Percentiles rank a stretch among this genome's conserved stretches.
These are phyloP conservation scores for Bertia moriformis DNA, from an alignment of 2,329 filamentous ascomycete species.

Conservation along the genomic window DNA sequence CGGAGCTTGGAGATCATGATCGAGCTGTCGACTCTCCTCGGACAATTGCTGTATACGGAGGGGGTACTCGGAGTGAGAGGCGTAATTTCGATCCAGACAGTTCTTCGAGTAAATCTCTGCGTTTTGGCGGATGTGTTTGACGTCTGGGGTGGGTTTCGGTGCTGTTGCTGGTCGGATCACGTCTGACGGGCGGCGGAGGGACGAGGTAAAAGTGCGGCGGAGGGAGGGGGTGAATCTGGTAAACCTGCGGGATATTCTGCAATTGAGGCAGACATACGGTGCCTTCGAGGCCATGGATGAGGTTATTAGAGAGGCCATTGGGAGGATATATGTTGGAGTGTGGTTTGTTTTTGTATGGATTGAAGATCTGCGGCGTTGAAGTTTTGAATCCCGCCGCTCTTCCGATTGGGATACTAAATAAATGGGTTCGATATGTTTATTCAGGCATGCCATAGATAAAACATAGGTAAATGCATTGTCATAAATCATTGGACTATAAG, in stretches of 20 bases:
- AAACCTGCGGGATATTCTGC: background rate
- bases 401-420: no score
- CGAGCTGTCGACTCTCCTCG: conserved; percentile 18
- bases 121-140: conserved; percentile 82
- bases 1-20: conserved; percentile 20
- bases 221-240: background rate
- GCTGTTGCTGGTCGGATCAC: conserved; percentile 52
- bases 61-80: conserved; percentile 11
- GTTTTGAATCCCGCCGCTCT: no score
- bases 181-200: background rate
- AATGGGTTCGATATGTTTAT: no score
- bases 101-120: conserved; percentile 69
- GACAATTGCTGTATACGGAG: conserved; percentile 18
- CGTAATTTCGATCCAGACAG: conserved; percentile 61
- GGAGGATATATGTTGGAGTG: no score
- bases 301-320: no score
- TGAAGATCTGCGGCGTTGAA: no score
- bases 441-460: no score
- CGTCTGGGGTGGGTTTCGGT: conserved; percentile 66
- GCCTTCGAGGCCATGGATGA: background rate
- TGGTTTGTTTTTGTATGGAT: no score
- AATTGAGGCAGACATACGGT: conserved; percentile 1
- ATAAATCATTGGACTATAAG: no score
- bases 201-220: background rate
- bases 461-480: no score